Percentiles rank a stretch among this genome's conserved stretches.
Conservation (phyloP, 2,329 filamentous ascomycete genomes). For the Sporothrix schenckii region DNA sequence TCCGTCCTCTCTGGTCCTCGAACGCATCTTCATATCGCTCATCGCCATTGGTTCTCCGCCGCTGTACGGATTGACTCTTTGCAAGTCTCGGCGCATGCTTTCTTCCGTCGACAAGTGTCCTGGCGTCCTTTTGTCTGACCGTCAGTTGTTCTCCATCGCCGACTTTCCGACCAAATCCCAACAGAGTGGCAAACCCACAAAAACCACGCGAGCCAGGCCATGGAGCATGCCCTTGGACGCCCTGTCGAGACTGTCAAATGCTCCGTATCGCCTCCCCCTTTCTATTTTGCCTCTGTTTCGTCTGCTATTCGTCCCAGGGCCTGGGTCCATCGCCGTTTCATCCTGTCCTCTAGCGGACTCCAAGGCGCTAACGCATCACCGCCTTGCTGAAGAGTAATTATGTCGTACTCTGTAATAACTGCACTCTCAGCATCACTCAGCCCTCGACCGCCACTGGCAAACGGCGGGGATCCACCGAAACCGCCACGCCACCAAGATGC, state of each 20-base stretch:
- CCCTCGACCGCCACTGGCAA: not conserved
- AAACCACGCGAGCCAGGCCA: too few relatives aligned
- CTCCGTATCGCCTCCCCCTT: not conserved
- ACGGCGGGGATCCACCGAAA: not conserved
- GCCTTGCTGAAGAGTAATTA: too few relatives aligned
- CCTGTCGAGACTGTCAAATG: not conserved
- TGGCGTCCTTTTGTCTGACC: not conserved
- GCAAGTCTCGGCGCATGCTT: too few relatives aligned
- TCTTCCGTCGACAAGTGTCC: too few relatives aligned
- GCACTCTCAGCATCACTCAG: too few relatives aligned
- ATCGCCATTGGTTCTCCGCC: not conserved
- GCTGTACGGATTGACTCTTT: too few relatives aligned
- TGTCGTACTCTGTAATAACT: too few relatives aligned
- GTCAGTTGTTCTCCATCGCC: not conserved
- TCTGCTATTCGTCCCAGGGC: not conserved
- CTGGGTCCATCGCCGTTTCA: constrained; percentile 19
- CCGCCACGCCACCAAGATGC: not conserved
- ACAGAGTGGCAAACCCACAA: not conserved
- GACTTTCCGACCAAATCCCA: not conserved
- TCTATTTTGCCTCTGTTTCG: not conserved
- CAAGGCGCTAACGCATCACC: too few relatives aligned
- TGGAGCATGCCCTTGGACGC: too few relatives aligned
- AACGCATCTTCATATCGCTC: not conserved
- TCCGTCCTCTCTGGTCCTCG: too few relatives aligned
- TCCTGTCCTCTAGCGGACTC: not conserved